Evolutionary conservation across 2,329 filamentous ascomycete species (phyloP).

Genomic region (Penicillium corylophilum): DNA sequence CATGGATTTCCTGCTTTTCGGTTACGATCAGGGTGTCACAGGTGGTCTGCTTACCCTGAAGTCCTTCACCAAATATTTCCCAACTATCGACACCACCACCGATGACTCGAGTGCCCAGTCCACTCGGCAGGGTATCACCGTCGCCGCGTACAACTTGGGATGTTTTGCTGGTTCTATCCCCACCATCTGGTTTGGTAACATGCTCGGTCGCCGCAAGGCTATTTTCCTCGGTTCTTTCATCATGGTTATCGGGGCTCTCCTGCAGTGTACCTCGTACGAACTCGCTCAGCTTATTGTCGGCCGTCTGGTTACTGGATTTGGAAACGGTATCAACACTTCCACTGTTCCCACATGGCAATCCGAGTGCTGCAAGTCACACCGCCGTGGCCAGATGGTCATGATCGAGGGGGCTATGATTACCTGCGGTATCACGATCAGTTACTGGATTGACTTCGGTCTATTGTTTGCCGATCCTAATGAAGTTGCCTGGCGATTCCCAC

Average conservation of each 20-base stretch:
- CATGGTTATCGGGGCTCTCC: conserved; percentile 47
- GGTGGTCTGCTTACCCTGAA: conserved; percentile 45
- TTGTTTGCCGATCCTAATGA: conserved; percentile 52
- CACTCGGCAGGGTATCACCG: conserved; percentile 37
- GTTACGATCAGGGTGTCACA: conserved; percentile 46
- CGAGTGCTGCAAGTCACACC: conserved; percentile 53
- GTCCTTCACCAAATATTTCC: conserved; percentile 44
- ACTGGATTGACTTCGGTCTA: conserved; percentile 55
- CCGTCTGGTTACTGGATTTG: conserved; percentile 51
- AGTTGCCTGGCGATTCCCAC: conserved; percentile 56
- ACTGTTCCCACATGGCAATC: conserved; percentile 51
- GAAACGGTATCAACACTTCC: conserved; percentile 50
- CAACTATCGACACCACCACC: conserved; percentile 37
- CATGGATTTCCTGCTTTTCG: conserved; percentile 42
- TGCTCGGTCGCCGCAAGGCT: conserved; percentile 48
- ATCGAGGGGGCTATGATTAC: conserved; percentile 54
- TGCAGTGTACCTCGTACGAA: conserved; percentile 47
- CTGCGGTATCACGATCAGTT: conserved; percentile 51
- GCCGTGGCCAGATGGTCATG: conserved; percentile 54
- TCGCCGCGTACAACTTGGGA: conserved; percentile 43
- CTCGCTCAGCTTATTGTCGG: conserved; percentile 51
- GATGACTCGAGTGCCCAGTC: conserved; percentile 29
- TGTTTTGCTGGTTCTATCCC: conserved; percentile 49
- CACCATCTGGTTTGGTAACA: conserved; percentile 51
- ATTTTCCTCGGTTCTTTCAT: conserved; percentile 48